Conservation (phyloP, 306 rosid genomes). For the Geum urbanum region DNA sequence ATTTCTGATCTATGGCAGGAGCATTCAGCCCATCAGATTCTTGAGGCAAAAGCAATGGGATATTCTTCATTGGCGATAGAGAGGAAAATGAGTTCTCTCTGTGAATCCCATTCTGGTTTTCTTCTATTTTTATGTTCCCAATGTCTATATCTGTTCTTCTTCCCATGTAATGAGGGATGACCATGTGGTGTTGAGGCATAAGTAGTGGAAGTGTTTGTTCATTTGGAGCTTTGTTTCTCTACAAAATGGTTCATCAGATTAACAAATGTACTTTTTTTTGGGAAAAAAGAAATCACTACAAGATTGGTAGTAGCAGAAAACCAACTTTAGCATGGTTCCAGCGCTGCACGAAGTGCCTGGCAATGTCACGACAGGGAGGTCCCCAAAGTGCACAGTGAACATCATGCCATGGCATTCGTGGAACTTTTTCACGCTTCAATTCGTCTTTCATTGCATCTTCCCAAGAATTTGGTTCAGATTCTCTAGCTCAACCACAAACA, state of each 20-base stretch:
- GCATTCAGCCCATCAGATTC: conserved; percentile 29
- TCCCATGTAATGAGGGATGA: conserved; percentile 49
- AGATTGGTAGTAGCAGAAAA: conserved; percentile 1
- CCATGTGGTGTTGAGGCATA: conserved; percentile 52
- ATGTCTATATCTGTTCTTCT: conserved; percentile 30
- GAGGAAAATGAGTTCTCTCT: conserved; percentile 30
- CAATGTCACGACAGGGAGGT: conserved; percentile 46
- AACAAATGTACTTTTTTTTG: not conserved
- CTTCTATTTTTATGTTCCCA: conserved; percentile 19
- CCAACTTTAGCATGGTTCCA: conserved; percentile 56
- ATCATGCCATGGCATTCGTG: conserved; percentile 60
- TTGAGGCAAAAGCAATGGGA: conserved; percentile 48
- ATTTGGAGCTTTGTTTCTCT: conserved; percentile 49
- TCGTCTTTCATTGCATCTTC: conserved; percentile 47
- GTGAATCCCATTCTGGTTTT: conserved; percentile 6
- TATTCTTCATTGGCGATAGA: conserved; percentile 29
- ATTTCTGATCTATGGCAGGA: conserved; percentile 29
- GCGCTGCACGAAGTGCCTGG: conserved; percentile 51
- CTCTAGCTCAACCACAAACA: conserved; percentile 27
- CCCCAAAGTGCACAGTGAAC: conserved; percentile 54
- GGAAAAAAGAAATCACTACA: not conserved
- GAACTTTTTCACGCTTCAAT: conserved; percentile 40
- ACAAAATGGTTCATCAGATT: not conserved
- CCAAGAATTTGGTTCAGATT: conserved; percentile 59
- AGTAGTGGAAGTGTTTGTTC: conserved; percentile 45